phyloP scores from a whole-genome alignment of 1,139 yeast species.

The Blastobotrys arbuscula region DNA sequence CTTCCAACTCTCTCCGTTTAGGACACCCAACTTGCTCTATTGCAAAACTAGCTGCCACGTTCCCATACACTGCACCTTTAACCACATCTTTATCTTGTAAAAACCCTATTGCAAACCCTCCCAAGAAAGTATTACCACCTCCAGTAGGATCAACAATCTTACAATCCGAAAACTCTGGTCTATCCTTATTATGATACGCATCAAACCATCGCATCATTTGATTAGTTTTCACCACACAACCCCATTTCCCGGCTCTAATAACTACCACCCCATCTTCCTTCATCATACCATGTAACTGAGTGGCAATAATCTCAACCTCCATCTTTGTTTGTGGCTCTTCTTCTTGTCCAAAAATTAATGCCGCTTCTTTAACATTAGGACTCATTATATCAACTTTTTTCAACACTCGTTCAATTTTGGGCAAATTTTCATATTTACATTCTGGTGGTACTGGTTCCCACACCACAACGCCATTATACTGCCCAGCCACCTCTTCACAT shows the following conservation, averaged over 20 bases:
- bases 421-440: conserved; percentile 49
- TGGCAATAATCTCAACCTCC: conserved; percentile 43
- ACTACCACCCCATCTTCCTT: conserved; percentile 44
- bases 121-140: conserved; percentile 87
- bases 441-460: conserved; percentile 89
- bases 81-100: conserved; percentile 41
- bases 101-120: conserved; percentile 66
- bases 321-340: conserved; percentile 43
- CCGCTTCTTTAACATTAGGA: conserved; percentile 83
- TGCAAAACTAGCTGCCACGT: conserved; percentile 70
- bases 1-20: conserved; percentile 19
- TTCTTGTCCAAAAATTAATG: conserved; percentile 44
- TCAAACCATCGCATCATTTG: conserved; percentile 44
- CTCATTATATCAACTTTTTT: conserved; percentile 56
- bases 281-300: conserved; percentile 40
- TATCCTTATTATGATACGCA: conserved; percentile 53
- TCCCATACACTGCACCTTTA: conserved; percentile 61
- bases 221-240: conserved; percentile 44
- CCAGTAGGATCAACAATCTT: conserved; percentile 83
- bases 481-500: conserved; percentile 36
- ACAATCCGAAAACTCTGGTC: conserved; percentile 28
- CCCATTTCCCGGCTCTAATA: conserved; percentile 65
- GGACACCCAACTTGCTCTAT: conserved; percentile 81
- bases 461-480: conserved; percentile 34
- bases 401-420: conserved; percentile 34